These are phyloP conservation scores for Forsythia suspensa DNA, from an alignment of 257 asterid genomes.

Conservation along the genomic window DNA sequence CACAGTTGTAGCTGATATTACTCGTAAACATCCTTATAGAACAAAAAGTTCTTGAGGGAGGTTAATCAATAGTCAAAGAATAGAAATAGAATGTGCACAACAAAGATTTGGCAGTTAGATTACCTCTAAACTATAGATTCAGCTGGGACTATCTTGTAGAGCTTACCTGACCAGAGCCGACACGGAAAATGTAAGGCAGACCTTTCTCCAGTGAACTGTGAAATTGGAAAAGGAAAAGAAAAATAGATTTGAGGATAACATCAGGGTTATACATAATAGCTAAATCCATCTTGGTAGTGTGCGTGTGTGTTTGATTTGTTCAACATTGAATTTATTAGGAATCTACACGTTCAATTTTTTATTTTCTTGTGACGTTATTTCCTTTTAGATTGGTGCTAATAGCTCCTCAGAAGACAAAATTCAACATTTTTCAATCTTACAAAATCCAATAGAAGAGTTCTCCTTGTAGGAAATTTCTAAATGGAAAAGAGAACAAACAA, in stretches of 20 bases:
- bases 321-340: not conserved
- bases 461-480: not conserved
- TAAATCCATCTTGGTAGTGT: not conserved
- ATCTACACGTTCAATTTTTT: not conserved
- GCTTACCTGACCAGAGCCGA: constrained; percentile 91
- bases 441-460: not conserved
- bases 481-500: not conserved
- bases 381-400: not conserved
- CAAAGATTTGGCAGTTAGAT: not conserved
- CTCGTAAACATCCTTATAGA: not conserved
- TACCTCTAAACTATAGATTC: not conserved
- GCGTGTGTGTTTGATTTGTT: not conserved
- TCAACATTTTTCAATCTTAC: not conserved
- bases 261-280: not conserved
- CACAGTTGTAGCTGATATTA: not conserved
- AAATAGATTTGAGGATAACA: not conserved
- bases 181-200: constrained; percentile 76
- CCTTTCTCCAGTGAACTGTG: constrained; percentile 93
- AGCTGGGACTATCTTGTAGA: not conserved
- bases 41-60: no score
- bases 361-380: not conserved
- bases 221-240: constrained; percentile 18
- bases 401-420: not conserved
- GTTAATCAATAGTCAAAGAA: no score
- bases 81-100: no score